phyloP scores from a whole-genome alignment of 1,139 yeast species.

The Suhomyces bokatorum region DNA sequence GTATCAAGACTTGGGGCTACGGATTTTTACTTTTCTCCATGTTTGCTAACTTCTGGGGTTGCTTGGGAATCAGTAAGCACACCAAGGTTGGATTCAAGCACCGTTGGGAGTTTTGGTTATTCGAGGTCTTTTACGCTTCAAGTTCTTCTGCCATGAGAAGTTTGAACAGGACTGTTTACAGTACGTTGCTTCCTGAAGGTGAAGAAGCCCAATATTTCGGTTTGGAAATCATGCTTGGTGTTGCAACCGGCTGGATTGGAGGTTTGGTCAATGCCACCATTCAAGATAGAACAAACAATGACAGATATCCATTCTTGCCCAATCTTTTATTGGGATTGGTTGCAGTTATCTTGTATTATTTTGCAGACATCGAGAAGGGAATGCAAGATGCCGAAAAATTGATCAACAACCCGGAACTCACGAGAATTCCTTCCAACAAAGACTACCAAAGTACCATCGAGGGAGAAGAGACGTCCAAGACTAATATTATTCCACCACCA shows the following conservation, averaged over 20 bases:
- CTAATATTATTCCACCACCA: background rate
- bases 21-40: conserved; percentile 31
- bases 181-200: conserved; percentile 43
- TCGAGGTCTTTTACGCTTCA: conserved; percentile 39
- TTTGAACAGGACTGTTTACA: conserved; percentile 39
- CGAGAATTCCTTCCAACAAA: background rate
- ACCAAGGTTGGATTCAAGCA: conserved; percentile 41
- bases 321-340: conserved; percentile 33
- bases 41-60: conserved; percentile 45
- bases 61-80: conserved; percentile 34
- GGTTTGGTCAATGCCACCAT: conserved; percentile 41
- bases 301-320: conserved; percentile 42
- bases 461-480: background rate
- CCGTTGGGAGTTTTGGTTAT: conserved; percentile 48
- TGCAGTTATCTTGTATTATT: conserved; percentile 26
- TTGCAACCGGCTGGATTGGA: conserved; percentile 49
- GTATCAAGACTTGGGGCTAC: conserved; percentile 39
- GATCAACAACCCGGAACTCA: background rate
- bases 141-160: conserved; percentile 41
- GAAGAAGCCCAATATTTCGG: conserved; percentile 50
- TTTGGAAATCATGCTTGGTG: conserved; percentile 43
- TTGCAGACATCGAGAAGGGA: conserved; percentile 38
- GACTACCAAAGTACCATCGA: conserved; percentile 5
- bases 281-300: conserved; percentile 43
- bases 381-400: conserved; percentile 27